Conservation (phyloP, 805 yeast genomes). For the Wickerhamiella bombiphila region DNA sequence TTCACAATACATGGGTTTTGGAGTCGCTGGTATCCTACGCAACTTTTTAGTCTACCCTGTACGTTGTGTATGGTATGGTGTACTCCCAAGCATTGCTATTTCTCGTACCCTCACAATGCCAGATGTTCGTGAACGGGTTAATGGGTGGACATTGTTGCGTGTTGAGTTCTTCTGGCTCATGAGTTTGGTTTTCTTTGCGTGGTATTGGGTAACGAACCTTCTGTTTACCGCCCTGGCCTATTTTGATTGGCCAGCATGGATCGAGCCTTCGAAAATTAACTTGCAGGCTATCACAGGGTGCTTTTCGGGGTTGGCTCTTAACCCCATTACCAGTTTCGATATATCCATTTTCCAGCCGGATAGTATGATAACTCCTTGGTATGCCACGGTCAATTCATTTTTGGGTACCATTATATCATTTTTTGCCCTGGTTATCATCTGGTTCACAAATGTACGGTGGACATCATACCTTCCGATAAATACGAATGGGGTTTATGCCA, state of each 20-base stretch:
- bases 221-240: constrained; percentile 45
- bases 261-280: constrained; percentile 34
- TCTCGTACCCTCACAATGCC: constrained; percentile 32
- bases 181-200: constrained; percentile 33
- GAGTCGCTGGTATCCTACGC: constrained; percentile 51
- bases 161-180: constrained; percentile 26
- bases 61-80: constrained; percentile 39
- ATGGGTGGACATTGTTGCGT: constrained; percentile 34
- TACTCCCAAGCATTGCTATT: constrained; percentile 34
- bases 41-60: constrained; percentile 40
- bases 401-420: constrained; percentile 23
- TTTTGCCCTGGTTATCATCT: constrained; percentile 20
- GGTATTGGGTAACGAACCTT: constrained; percentile 58
- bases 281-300: constrained; percentile 38
- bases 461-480: constrained; percentile 40
- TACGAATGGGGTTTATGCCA: constrained; percentile 28
- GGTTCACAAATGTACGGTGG: constrained; percentile 37
- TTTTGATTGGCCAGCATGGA: constrained; percentile 54
- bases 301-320: constrained; percentile 34
- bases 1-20: constrained; percentile 50
- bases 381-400: constrained; percentile 22
- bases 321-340: constrained; percentile 48
- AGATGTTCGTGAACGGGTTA: constrained; percentile 30
- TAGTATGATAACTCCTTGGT: constrained; percentile 34
- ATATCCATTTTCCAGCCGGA: constrained; percentile 24